A percentile compares a stretch with the other conserved stretches of the same genome.
Evolutionary conservation across 768 basidiomycete genomes (phyloP).

Genomic region (Tylopilus intermedius): DNA sequence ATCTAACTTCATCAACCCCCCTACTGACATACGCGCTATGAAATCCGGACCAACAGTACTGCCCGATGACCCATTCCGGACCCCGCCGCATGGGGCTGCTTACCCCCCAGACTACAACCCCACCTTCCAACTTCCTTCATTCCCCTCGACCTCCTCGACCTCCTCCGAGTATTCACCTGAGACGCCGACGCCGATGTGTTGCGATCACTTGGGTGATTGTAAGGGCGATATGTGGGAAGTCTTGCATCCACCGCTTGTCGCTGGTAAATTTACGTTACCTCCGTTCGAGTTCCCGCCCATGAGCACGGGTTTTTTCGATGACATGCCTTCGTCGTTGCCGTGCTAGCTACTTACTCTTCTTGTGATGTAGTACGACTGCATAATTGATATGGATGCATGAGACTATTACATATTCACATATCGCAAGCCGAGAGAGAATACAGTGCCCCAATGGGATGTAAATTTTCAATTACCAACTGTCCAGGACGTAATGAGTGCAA

Average conservation of each 20-base stretch:
- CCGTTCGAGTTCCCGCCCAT: constrained; percentile 24
- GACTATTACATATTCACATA: too few species aligned
- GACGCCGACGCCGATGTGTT: constrained; percentile 26
- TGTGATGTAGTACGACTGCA: neutral
- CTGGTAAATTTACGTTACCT: constrained; percentile 15
- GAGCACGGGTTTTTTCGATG: constrained; percentile 12
- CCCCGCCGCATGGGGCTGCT: neutral
- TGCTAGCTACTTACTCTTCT: neutral
- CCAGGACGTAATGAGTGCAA: too few species aligned
- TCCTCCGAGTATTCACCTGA: constrained; percentile 10
- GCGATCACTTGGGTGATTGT: constrained; percentile 22
- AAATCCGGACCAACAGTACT: neutral
- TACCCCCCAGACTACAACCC: neutral
- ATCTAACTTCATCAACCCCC: constrained; percentile 7
- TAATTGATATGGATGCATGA: neutral
- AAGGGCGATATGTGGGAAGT: constrained; percentile 23
- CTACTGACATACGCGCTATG: constrained; percentile 1
- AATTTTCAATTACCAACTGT: too few species aligned
- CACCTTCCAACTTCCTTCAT: constrained; percentile 15
- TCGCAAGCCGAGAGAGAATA: too few species aligned
- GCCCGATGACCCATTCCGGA: constrained; percentile 17
- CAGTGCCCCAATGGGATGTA: too few species aligned
- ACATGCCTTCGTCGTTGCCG: neutral
- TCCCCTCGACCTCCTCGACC: neutral
- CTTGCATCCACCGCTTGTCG: constrained; percentile 23